A percentile compares a stretch with the other conserved stretches of the same genome.
These are phyloP conservation scores for Bipolaris zeicola DNA, from an alignment of 2,329 filamentous ascomycete genomes.

Conservation along the genomic window DNA sequence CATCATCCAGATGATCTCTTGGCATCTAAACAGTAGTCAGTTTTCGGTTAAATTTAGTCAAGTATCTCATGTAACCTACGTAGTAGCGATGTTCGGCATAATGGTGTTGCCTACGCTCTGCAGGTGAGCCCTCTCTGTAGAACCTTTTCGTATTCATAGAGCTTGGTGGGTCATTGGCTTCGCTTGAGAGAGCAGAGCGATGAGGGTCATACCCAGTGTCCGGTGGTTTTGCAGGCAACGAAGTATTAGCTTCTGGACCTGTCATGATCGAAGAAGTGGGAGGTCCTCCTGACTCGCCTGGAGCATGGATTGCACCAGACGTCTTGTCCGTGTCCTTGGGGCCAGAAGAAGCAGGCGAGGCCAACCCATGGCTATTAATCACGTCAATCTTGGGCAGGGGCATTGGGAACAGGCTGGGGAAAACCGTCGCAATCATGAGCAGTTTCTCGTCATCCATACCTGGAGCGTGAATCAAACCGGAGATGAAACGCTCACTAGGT, in stretches of 20 bases:
- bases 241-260: constrained; percentile 35
- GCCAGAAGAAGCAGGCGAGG: constrained; percentile 37
- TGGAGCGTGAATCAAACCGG: constrained; percentile 55
- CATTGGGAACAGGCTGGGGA: constrained; percentile 53
- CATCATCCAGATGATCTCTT: constrained; percentile 38
- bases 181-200: constrained; percentile 41
- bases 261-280: constrained; percentile 27
- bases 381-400: constrained; percentile 52
- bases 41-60: constrained; percentile 8
- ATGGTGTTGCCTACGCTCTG: constrained; percentile 37
- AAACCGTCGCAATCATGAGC: constrained; percentile 57
- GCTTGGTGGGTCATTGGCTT: constrained; percentile 22
- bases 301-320: constrained; percentile 20
- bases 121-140: constrained; percentile 32
- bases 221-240: constrained; percentile 40
- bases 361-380: constrained; percentile 37
- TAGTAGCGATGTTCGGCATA: constrained; percentile 43
- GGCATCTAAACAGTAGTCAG: constrained; percentile 34
- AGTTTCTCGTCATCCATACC: constrained; percentile 65
- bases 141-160: constrained; percentile 29
- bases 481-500: constrained; percentile 58
- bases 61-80: constrained; percentile 34
- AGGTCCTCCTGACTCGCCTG: constrained; percentile 27
- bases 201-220: constrained; percentile 59
- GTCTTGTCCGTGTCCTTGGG: constrained; percentile 39